Base-by-base conservation (phyloP, 2,329 filamentous ascomycete genomes). In the Aspergillus tanneri region DNA sequence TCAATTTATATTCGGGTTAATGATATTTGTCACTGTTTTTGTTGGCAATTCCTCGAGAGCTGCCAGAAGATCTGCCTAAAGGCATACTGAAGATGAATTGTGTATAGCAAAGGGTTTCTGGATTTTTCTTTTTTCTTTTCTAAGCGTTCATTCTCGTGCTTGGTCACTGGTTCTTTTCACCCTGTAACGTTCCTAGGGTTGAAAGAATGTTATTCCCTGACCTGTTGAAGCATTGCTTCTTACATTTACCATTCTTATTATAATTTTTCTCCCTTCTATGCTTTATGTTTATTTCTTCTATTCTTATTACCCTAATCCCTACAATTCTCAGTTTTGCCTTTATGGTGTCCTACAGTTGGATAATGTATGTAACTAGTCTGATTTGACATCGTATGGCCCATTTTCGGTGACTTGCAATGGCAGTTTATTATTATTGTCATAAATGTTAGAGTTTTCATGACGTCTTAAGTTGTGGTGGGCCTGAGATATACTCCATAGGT, bases 171-270 rank as follows among this genome's bases (percentile, higher is more conserved):
- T 59, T 37, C 47, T 59, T 55, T 63, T 57, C 52, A 43, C 68
- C 66, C 68, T 72, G 69, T 58, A 57, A 72, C 58, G 69, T 66
- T 51, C 62, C 69, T 71, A 72, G 69, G 68, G 69, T 50, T 50
- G 54, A 61, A 60, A 64, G 59, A 55, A 60, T 49, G 47, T 65
- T 57, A 55, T 55, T 48, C 46, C 43, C 43, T 34, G 46, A 47
- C 54, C 45, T 38, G 45, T 50, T 42, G 41, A 41, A 51, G 35
- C 35, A 38, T 54, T 28, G 46, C 43, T 54, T 50, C 39, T 47
- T 47, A 32, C 48, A 18, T 35, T 61, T 50, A 53, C 42, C 25
- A 61, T 54, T 46, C 54, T 39, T 56, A 58, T 54, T 55, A 55
- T 50, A 44, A 48, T 52, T 49, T 43, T 22, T 58, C 58, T 50